Evolutionary conservation across 2,329 filamentous ascomycete genomes (phyloP).

Genomic region (Sclerotinia spermophila): DNA sequence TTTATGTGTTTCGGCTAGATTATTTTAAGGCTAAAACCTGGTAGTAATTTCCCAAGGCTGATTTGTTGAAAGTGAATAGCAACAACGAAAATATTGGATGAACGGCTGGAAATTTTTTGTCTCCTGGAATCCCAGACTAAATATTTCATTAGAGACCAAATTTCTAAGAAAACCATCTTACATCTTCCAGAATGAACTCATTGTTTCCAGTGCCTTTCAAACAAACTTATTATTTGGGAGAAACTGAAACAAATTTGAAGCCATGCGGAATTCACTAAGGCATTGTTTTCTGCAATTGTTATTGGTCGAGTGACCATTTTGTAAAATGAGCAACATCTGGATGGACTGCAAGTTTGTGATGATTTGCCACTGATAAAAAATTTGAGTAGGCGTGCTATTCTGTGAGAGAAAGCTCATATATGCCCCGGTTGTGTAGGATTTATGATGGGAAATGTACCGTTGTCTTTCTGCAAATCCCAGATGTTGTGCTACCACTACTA

Average conservation of each 20-base stretch:
- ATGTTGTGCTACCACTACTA: too few relatives aligned
- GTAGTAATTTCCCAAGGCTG: not conserved
- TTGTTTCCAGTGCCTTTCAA: not conserved
- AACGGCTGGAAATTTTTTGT: not conserved
- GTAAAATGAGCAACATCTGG: not conserved
- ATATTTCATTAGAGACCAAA: not conserved
- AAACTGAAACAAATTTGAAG: not conserved
- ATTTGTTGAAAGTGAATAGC: not conserved
- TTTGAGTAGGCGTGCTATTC: not conserved
- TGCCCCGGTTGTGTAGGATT: not conserved
- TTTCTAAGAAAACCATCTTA: not conserved
- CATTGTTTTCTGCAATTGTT: not conserved
- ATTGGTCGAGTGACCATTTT: not conserved
- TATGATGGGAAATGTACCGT: not conserved
- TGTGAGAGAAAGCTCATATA: not conserved
- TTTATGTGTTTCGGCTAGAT: not conserved
- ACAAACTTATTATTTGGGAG: not conserved
- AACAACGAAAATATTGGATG: not conserved
- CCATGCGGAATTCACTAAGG: not conserved
- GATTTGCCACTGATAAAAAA: accelerated
- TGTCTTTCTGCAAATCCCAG: not conserved
- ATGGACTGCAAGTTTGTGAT: not conserved
- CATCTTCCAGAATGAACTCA: not conserved
- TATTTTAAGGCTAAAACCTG: not conserved
- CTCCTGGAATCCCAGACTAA: not conserved